phyloP scores from a whole-genome alignment of 345 rosid genomes.

The Psidium friedrichsthalianum region DNA sequence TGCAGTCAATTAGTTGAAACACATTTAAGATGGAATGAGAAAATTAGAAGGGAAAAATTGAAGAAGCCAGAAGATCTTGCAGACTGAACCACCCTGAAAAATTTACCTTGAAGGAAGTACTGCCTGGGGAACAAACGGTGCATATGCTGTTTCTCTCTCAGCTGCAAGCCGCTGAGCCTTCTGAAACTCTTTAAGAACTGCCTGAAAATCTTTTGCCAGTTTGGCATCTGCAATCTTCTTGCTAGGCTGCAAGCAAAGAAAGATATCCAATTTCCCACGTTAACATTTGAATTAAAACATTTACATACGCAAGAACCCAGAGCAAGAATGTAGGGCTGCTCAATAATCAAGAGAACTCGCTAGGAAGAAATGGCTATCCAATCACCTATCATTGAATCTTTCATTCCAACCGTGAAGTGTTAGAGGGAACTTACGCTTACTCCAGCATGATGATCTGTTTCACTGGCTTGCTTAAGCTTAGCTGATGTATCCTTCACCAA shows the following conservation, averaged over 20 bases:
- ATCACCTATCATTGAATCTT: not conserved
- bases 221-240: constrained; percentile 95
- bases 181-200: constrained; percentile 90
- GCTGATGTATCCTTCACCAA: constrained; percentile 94
- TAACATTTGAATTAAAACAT: not conserved
- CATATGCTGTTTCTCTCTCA: constrained; percentile 84
- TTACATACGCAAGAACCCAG: not conserved
- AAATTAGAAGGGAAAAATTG: not conserved
- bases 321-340: not conserved
- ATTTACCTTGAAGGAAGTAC: constrained; percentile 62
- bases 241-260: constrained; percentile 21
- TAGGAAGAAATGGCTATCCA: not conserved
- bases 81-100: not conserved
- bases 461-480: constrained; percentile 84
- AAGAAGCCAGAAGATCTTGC: not conserved
- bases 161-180: constrained; percentile 98
- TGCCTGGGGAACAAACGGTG: constrained; percentile 67
- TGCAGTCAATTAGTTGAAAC: not conserved
- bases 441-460: constrained; percentile 65
- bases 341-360: not conserved
- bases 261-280: not conserved
- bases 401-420: not conserved
- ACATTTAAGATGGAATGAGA: not conserved
- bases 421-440: constrained; percentile 32
- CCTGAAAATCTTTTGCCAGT: constrained; percentile 96